Conservation (phyloP, 2,329 filamentous ascomycete species). For the Thielaviopsis cerberus region DNA sequence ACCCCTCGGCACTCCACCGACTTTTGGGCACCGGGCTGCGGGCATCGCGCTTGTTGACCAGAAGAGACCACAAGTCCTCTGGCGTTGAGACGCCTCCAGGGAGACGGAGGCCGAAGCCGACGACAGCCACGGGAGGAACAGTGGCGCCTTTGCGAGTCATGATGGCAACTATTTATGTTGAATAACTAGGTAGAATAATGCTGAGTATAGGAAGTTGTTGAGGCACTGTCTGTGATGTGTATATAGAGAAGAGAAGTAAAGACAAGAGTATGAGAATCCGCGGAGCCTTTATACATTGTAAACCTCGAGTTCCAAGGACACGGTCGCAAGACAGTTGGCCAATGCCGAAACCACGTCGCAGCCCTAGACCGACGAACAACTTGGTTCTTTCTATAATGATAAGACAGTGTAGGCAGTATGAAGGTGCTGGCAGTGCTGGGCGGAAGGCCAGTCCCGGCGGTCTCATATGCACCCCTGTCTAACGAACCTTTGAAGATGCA, state of each 20-base stretch:
- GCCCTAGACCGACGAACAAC: too few relatives aligned
- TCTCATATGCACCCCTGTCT: too few relatives aligned
- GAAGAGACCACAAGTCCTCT: conserved; percentile 28
- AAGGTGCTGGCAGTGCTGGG: too few relatives aligned
- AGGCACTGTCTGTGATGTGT: neutral
- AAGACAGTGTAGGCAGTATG: too few relatives aligned
- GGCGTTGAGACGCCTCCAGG: conserved; percentile 25
- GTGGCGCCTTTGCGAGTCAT: neutral
- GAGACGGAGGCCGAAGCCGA: conserved; percentile 29
- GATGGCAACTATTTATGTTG: neutral
- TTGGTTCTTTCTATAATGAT: too few relatives aligned
- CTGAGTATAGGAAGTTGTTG: neutral
- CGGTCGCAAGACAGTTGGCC: neutral
- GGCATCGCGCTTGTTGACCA: conserved; percentile 23
- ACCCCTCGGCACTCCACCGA: conserved; percentile 16
- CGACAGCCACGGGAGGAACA: conserved; percentile 27
- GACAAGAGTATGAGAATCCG: neutral
- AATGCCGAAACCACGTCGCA: too few relatives aligned
- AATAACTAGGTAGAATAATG: neutral
- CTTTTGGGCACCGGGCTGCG: conserved; percentile 24
- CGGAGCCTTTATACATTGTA: neutral
- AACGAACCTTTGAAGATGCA: too few relatives aligned
- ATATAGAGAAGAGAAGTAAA: neutral
- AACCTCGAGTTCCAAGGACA: neutral
- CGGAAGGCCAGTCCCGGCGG: too few relatives aligned